phyloP scores from a whole-genome alignment of 1,284 basidiomycete genomes.

The Boletus mariae region DNA sequence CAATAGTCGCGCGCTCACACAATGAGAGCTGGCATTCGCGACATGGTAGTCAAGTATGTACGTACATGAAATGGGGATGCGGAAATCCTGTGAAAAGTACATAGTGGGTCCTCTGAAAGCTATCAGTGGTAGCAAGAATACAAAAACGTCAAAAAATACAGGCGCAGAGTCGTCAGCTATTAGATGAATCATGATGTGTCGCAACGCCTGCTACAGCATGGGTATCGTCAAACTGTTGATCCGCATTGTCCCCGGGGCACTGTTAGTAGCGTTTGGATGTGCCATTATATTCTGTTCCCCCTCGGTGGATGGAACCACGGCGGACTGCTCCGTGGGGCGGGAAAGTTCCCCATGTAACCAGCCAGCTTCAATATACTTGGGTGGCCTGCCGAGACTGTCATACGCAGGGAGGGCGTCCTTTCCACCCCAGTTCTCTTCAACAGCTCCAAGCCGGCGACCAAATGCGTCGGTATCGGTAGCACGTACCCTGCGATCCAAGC shows the following conservation, averaged over 20 bases:
- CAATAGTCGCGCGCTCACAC: background rate
- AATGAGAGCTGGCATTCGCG: background rate
- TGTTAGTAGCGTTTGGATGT: background rate
- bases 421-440: constrained; percentile 30
- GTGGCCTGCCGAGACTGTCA: constrained; percentile 41
- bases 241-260: background rate
- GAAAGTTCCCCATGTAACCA: constrained; percentile 3
- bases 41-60: background rate
- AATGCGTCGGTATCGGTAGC: constrained; percentile 37
- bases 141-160: background rate
- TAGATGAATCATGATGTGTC: background rate
- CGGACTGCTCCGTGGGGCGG: background rate
- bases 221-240: background rate
- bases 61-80: background rate
- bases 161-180: constrained; percentile 6
- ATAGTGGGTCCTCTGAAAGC: background rate
- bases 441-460: constrained; percentile 34
- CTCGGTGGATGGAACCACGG: background rate
- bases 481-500: constrained; percentile 19
- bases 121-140: background rate
- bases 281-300: constrained; percentile 6
- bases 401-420: constrained; percentile 48
- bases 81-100: background rate
- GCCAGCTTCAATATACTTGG: constrained; percentile 37
- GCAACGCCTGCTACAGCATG: background rate